phyloP scores from a whole-genome alignment of 208 protist genomes.

The Leptomonas pyrrhocoris region DNA sequence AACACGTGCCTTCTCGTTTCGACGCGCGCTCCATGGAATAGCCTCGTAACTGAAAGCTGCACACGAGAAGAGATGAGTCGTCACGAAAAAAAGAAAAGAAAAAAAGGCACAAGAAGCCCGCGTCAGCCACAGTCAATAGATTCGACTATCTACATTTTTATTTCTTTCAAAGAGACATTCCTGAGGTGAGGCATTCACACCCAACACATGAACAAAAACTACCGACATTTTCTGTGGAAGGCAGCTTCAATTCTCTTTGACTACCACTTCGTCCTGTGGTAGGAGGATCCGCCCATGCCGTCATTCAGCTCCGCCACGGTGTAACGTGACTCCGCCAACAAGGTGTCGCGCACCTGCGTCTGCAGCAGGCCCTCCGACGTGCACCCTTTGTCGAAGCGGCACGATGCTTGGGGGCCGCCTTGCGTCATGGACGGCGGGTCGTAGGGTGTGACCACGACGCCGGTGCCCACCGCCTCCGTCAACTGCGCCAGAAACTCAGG shows the following conservation, averaged over 20 bases:
- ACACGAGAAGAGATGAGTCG: not conserved
- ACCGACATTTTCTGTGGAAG: too few species aligned
- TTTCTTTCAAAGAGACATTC: too few species aligned
- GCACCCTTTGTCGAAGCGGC: constrained; percentile 62
- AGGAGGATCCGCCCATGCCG: constrained; percentile 59
- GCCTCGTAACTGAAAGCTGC: not conserved
- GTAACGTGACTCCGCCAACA: constrained; percentile 64
- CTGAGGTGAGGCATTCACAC: too few species aligned
- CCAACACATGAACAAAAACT: too few species aligned
- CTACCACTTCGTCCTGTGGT: constrained; percentile 67
- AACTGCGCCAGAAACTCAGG: constrained; percentile 53
- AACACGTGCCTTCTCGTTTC: too few species aligned
- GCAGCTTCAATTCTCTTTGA: not conserved
- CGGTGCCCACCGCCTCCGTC: constrained; percentile 35
- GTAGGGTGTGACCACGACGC: constrained; percentile 53
- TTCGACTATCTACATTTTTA: too few species aligned
- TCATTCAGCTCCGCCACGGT: constrained; percentile 72
- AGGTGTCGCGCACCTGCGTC: constrained; percentile 37
- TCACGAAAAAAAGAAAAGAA: too few species aligned
- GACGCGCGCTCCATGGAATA: too few species aligned
- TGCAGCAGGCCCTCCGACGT: constrained; percentile 44
- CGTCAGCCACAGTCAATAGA: too few species aligned
- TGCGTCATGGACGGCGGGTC: constrained; percentile 70
- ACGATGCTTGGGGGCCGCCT: constrained; percentile 49
- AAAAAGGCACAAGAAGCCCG: not conserved